These are phyloP conservation scores for Flaveria robusta DNA, from an alignment of 129 eudicot genomes.

Conservation along the genomic window DNA sequence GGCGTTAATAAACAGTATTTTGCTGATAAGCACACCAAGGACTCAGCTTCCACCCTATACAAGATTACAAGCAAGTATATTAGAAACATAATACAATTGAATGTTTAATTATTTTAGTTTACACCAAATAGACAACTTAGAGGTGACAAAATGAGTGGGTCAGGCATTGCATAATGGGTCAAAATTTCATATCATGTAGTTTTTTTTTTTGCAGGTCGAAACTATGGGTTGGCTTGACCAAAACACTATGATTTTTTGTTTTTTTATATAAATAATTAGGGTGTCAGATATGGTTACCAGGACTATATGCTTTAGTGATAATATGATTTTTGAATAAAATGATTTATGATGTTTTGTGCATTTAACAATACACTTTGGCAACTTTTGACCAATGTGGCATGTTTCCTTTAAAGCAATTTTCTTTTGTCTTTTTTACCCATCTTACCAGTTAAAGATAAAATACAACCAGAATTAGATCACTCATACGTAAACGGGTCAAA, in stretches of 20 bases:
- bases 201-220: neutral
- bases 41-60: conserved; percentile 69
- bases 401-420: neutral
- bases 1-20: conserved; percentile 66
- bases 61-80: neutral
- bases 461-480: neutral
- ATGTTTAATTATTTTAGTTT: conserved; percentile 10
- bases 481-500: neutral
- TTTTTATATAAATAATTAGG: neutral
- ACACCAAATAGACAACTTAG: neutral
- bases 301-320: neutral
- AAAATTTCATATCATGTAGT: neutral
- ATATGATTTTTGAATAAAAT: neutral
- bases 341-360: neutral
- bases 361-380: neutral
- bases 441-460: neutral
- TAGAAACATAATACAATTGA: neutral
- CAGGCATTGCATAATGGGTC: neutral
- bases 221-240: neutral
- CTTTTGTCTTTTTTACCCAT: neutral
- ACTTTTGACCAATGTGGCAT: neutral
- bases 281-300: neutral
- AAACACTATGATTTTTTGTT: neutral
- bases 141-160: conserved; percentile 4
- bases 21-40: conserved; percentile 63